Base-by-base conservation (phyloP, 2,329 filamentous ascomycete genomes). In the Thermothelomyces thermophilus region DNA sequence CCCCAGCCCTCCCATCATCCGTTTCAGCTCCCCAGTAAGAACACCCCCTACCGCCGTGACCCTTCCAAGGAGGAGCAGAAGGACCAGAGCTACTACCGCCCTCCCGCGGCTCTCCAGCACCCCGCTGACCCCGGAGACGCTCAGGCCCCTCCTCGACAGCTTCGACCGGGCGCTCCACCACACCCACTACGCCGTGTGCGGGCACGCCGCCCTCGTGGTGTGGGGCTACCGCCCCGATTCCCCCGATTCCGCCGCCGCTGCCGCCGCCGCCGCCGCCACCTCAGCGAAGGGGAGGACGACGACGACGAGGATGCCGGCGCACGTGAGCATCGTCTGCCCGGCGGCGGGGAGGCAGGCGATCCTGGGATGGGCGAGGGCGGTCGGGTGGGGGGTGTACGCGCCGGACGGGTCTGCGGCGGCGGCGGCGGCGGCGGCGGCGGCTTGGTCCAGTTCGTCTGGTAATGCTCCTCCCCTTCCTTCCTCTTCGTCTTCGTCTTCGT, bases 151-250 rank as follows among this genome's bases (percentile, higher is more conserved):
- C 24, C 67, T 76, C 54, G 56, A 60, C 20, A 58, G 61, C n/a
- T 57, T 79, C 36, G 65, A 70, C 50, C 41, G 44, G 0, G 61
- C 66, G 4, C 66, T 79, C 17, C 56, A 59, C 16, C 69, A 74
- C 58, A 65, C 73, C 1, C 69, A 66, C 17, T 77, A 75, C 58
- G 70, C 70, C 10, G 66, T 79, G 36, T 68, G 64, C 55, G 76
- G 76, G 19, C 63, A 67, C 19, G 66, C 67, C 0, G 73, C 73
- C 11, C 64, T 79, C 52, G 58, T 64, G 3, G 66, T 70, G 41
- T 71, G 74, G 63, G 74, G 73, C 41, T 70, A 65, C 52, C 44
- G 57, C 3, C 53, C 50, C 7, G 60, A 64, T n/a, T n/a, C n/a
- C n/a, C n/a, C 9, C 39, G 17, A 19, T n/a, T 7, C 2, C 22